A percentile compares a stretch with the other conserved stretches of the same genome.
Evolutionary conservation across 2,329 filamentous ascomycete genomes (phyloP).

Genomic region (Botrytis fabae): DNA sequence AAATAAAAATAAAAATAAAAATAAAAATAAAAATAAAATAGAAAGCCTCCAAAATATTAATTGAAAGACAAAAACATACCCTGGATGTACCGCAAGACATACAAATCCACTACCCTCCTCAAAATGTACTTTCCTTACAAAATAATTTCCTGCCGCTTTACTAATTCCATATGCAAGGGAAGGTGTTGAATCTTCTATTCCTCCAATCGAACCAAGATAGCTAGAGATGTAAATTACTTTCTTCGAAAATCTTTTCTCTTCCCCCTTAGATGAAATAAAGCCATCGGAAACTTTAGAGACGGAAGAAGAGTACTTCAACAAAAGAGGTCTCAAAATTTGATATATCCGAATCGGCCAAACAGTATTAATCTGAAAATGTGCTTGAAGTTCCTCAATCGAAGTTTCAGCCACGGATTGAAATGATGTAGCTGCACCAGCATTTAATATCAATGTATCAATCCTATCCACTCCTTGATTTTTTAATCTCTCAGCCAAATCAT

Average conservation of each 20-base stretch:
- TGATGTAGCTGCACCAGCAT: constrained; percentile 46
- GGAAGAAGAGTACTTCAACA: constrained; percentile 34
- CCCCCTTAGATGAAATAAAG: too few relatives aligned
- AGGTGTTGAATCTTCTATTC: constrained; percentile 27
- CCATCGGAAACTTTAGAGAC: too few relatives aligned
- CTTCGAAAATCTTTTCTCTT: constrained; percentile 32
- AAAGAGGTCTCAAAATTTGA: constrained; percentile 46
- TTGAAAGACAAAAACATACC: constrained; percentile 26
- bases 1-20: too few relatives aligned
- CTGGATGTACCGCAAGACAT: constrained; percentile 39
- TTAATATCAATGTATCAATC: constrained; percentile 53
- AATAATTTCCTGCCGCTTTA: constrained; percentile 45
- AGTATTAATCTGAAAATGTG: constrained; percentile 48
- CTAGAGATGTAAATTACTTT: constrained; percentile 45
- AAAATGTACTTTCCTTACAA: constrained; percentile 43
- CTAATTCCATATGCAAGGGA: constrained; percentile 46
- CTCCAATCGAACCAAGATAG: constrained; percentile 33
- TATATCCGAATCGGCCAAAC: constrained; percentile 47
- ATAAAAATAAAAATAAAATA: too few relatives aligned
- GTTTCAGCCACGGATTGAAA: constrained; percentile 28
- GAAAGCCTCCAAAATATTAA: too few relatives aligned
- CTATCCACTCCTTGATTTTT: constrained; percentile 41
- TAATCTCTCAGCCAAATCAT: neutral
- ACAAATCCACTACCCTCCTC: constrained; percentile 40
- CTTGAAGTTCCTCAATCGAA: neutral